Evolutionary conservation across 768 basidiomycete species (phyloP).

Genomic region (Leccinum incarnatum): DNA sequence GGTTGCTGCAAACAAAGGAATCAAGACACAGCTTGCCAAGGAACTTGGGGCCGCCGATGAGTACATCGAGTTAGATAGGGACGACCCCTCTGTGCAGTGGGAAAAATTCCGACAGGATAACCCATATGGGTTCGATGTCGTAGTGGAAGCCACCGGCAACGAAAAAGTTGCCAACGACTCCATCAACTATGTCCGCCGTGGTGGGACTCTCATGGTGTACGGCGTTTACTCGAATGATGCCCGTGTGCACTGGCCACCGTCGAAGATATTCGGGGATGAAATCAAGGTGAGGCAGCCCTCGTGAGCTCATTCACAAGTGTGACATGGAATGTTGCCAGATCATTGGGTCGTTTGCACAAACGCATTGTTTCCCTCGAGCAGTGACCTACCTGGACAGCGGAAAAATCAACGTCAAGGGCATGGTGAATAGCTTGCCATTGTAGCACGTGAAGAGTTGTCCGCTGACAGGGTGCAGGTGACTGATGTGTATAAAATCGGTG

Average conservation of each 20-base stretch:
- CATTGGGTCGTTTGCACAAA: constrained; percentile 84
- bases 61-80: constrained; percentile 77
- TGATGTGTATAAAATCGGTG: constrained; percentile 59
- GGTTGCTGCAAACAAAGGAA: constrained; percentile 81
- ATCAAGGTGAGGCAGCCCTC: constrained; percentile 42
- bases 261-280: constrained; percentile 75
- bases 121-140: constrained; percentile 84
- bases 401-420: constrained; percentile 74
- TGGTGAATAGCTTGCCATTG: constrained; percentile 39
- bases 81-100: constrained; percentile 72
- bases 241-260: constrained; percentile 80
- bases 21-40: constrained; percentile 82
- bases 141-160: constrained; percentile 76
- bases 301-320: background rate
- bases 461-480: constrained; percentile 27
- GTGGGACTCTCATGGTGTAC: constrained; percentile 80
- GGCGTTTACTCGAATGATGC: constrained; percentile 85
- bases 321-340: constrained; percentile 44
- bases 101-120: constrained; percentile 68
- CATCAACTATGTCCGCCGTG: constrained; percentile 81
- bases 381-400: constrained; percentile 82
- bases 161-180: constrained; percentile 82
- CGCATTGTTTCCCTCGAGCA: constrained; percentile 83
- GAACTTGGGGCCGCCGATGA: constrained; percentile 74
- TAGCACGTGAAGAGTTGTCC: background rate